Conservation (phyloP, 2,329 filamentous ascomycete species). For the Lachnellula occidentalis region DNA sequence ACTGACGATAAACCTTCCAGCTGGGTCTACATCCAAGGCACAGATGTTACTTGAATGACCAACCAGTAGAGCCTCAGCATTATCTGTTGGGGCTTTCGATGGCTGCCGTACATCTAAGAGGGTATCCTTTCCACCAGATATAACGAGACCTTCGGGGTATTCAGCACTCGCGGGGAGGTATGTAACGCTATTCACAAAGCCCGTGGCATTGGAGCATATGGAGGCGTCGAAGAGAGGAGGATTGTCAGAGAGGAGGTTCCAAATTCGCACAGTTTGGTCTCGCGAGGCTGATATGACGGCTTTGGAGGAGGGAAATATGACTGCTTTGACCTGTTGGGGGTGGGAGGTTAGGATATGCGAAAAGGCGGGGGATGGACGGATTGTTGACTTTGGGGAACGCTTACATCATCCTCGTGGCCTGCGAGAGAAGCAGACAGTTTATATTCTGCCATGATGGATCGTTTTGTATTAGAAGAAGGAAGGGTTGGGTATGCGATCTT, state of each 20-base stretch:
- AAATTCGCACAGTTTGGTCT: conserved; percentile 84
- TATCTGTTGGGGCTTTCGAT: conserved; percentile 58
- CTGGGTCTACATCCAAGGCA: conserved; percentile 70
- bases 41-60: conserved; percentile 88
- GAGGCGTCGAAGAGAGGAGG: conserved; percentile 70
- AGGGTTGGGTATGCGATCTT: too few relatives aligned
- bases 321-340: conserved; percentile 68
- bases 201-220: conserved; percentile 73
- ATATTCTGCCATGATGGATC: conserved; percentile 66
- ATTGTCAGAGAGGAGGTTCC: conserved; percentile 62
- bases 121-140: conserved; percentile 85
- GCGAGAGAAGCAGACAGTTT: conserved; percentile 87
- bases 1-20: conserved; percentile 72
- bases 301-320: conserved; percentile 69
- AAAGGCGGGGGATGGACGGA: conserved; percentile 7
- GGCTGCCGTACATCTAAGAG: conserved; percentile 86
- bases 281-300: conserved; percentile 79
- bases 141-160: conserved; percentile 68
- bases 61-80: conserved; percentile 79
- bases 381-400: conserved; percentile 27
- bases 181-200: conserved; percentile 82
- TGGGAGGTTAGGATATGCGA: not conserved
- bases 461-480: not conserved
- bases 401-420: conserved; percentile 91
- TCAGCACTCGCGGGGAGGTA: conserved; percentile 66